Conservation (phyloP, 2,329 filamentous ascomycete genomes). For the Botrytis galanthina region DNA sequence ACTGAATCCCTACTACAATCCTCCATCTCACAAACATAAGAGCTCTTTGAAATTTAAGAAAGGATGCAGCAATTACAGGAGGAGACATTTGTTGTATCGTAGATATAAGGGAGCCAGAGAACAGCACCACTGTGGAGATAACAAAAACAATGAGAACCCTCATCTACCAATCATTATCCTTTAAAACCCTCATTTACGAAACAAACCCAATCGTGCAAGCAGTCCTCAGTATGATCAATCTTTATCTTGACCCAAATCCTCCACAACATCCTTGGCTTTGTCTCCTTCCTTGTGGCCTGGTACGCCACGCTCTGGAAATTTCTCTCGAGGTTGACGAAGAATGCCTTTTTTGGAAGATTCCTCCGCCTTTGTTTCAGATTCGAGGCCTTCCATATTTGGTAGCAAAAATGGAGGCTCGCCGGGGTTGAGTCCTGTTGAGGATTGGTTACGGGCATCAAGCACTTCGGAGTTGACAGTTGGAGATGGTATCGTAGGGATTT, state of each 20-base stretch:
- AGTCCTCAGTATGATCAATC: background rate
- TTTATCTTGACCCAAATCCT: background rate
- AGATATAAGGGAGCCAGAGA: background rate
- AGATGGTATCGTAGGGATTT: background rate
- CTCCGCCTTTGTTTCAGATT: background rate
- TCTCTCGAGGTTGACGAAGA: background rate
- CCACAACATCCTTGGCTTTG: background rate
- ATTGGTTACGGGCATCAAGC: background rate
- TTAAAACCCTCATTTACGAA: background rate
- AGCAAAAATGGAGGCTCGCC: background rate
- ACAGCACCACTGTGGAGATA: background rate
- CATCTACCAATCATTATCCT: background rate
- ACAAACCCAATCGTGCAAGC: background rate
- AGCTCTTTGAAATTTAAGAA: accelerated
- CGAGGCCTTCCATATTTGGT: background rate
- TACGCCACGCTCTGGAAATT: background rate
- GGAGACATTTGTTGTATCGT: accelerated
- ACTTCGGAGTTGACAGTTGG: background rate
- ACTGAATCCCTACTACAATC: too few species aligned
- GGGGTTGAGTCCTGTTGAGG: background rate
- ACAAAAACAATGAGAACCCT: background rate
- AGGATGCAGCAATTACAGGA: accelerated
- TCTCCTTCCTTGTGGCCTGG: background rate
- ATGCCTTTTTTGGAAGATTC: background rate
- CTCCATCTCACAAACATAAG: background rate